Base-by-base conservation (phyloP, 2,329 filamentous ascomycete species). In the Phyllosticta paracitricarpa region DNA sequence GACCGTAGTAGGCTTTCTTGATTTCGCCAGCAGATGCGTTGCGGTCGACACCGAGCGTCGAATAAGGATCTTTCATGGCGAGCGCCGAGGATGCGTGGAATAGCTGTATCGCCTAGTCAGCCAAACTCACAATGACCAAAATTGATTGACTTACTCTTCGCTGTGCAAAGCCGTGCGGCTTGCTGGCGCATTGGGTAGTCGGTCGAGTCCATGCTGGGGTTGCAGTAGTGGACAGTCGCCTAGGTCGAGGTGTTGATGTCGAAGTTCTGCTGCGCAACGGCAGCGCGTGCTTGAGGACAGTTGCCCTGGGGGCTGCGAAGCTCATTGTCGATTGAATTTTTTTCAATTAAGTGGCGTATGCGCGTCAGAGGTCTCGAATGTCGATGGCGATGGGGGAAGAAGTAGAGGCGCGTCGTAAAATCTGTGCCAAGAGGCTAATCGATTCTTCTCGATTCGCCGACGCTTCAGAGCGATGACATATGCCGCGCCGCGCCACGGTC, bases 1-100 rank as follows among this genome's bases (percentile, higher is more conserved):
- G 81, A 57, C 92, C 90, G 73, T 99, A 99, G 79, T 99, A 99
- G 2, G 94, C 92, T 75, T 97, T 97, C 74, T 99, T 99, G 73
- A 99, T 97, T 40, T 97, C 93, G 63, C 85, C 80, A 2, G 91
- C 79, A 1, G 89, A 86, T n/a, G 94, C 90, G 64, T 77, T 82
- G 73, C 93, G 96, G 69, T 80, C 80, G 30, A 99, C 90, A 14
- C 94, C 94, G 28, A 99, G 85, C 3, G 89, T 83, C 66, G 85
- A 84, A 75, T 99, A 99, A 1, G 94, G 94, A 69, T 99, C 89
- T 72, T 84, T 76, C 4, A 73, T 68, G 54, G 74, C 54, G 84
- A 83, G 71, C 87, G 86, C 72, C 87, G 70, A 61, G 26, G 73
- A 69, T 58, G 72, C 71, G 58, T 74, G 73, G 66, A 75, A 75